Evolutionary conservation across 2,329 filamentous ascomycete genomes (phyloP), one percentile per base, ranked within the genome.

Genomic region (Arthroderma sp.): DNA sequence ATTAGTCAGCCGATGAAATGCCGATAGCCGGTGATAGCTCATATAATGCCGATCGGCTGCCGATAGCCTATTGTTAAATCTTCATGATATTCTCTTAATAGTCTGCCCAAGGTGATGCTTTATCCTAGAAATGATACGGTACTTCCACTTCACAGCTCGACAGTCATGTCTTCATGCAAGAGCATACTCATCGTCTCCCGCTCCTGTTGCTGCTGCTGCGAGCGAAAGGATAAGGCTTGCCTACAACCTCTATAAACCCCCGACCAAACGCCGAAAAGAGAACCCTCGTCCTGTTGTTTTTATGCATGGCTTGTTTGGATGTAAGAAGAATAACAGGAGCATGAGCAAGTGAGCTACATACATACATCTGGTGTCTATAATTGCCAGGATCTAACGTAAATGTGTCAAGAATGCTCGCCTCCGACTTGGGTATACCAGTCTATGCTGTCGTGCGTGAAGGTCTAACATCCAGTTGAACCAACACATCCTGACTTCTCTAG

Each of bases 231-330:
- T 44, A 11, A 34, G 29, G 6, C 36, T 44, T 10, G 42, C 42
- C 29, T 44, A 44, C 29, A 31, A 29, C n/a, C 37, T 44, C 9
- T 11, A 44, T 34, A 38, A 39, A 4, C 42, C 42, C 28, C 30
- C 30, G 22, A 29, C 4, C 22, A 22, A 37, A 2, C 27, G 33
- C 6, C 6, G n/a, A 27, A 30, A 7, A 3, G 8, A 28, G 9
- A 10, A 10, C 29, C 5, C 8, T 8, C 11, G 42, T 4, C 37
- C 36, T 27, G 33, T 44, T 11, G 28, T 44, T 34, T 44, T 44
- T 36, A 44, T 44, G 42, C 42, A 44, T 44, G 42, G 42, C 28
- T 36, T 44, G 27, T 44, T 44, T 22, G 42, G 42, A 11, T 39
- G 42, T n/a, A 44, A 29, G 42, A 44, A 44, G 36, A 44, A 44